Conservation (phyloP, 345 rosid species). For the Brassica juncea region DNA sequence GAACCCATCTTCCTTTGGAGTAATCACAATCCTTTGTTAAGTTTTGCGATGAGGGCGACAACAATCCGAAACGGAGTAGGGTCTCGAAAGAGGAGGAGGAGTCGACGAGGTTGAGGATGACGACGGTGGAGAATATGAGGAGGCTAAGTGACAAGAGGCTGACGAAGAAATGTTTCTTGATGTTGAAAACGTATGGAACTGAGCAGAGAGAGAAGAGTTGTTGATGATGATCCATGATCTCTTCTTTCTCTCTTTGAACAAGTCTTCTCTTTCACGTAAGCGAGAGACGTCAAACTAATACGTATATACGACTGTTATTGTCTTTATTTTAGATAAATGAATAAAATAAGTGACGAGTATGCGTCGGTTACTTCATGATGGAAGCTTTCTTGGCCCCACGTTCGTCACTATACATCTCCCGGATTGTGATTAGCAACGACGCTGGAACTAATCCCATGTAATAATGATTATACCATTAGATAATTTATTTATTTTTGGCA, state of each 20-base stretch:
- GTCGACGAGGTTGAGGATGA: constrained; percentile 31
- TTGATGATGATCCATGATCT: constrained; percentile 31
- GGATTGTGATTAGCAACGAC: constrained; percentile 12
- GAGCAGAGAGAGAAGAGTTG: constrained; percentile 28
- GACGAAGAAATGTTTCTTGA: constrained; percentile 43
- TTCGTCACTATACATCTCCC: constrained; percentile 14
- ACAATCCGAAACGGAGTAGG: constrained; percentile 32
- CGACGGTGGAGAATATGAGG: constrained; percentile 44
- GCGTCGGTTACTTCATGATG: background rate
- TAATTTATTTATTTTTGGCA: no score
- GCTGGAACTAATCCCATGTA: background rate
- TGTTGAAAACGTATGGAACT: constrained; percentile 28
- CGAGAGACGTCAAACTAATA: constrained; percentile 11
- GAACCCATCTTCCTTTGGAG: constrained; percentile 70
- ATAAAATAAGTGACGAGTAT: background rate
- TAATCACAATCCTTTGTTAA: constrained; percentile 51
- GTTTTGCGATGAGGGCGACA: background rate
- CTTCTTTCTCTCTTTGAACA: constrained; percentile 33
- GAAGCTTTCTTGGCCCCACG: constrained; percentile 14
- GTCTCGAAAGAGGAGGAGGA: constrained; percentile 19
- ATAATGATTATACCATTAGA: no score
- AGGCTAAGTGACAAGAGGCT: constrained; percentile 36
- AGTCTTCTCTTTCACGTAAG: constrained; percentile 26
- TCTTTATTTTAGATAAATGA: background rate
- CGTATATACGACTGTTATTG: background rate